Percentiles rank a stretch among this genome's conserved stretches.
Evolutionary conservation across 139 green algal species (phyloP).

Genomic region (Zygnema cylindricum): DNA sequence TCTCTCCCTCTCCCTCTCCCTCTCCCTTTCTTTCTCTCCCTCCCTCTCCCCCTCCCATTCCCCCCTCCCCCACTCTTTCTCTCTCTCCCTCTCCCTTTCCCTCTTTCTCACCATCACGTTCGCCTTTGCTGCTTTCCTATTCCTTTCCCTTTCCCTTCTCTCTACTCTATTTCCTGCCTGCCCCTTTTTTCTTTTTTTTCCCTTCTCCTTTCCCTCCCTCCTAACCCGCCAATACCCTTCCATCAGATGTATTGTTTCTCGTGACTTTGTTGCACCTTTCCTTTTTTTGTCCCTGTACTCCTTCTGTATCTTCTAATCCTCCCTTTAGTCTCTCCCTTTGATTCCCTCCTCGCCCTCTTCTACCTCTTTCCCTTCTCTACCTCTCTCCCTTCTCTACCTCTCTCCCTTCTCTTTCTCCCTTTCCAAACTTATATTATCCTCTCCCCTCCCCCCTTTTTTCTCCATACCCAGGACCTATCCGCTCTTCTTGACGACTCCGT

Average conservation of each 20-base stretch:
- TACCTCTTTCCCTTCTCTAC: neutral
- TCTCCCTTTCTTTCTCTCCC: neutral
- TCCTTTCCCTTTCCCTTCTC: neutral
- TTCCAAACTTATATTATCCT: neutral
- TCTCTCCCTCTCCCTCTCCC: neutral
- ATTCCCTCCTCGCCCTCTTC: neutral
- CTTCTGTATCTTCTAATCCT: too few relatives aligned
- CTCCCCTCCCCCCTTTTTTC: neutral
- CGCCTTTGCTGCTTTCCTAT: neutral
- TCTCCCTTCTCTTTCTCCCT: neutral
- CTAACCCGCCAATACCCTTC: neutral
- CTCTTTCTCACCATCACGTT: neutral
- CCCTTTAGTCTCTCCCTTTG: too few relatives aligned
- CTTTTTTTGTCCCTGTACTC: too few relatives aligned
- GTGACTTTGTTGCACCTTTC: too few relatives aligned
- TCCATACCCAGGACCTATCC: constrained; percentile 48
- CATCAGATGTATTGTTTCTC: neutral
- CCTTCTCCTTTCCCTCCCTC: neutral
- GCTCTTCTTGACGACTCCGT: constrained; percentile 40
- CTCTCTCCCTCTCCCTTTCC: neutral
- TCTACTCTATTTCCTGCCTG: neutral
- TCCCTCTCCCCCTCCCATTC: neutral
- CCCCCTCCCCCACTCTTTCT: neutral
- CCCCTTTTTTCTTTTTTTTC: neutral
- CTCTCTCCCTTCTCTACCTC: too few relatives aligned